Evolutionary conservation across 2,329 filamentous ascomycete species (phyloP).

Genomic region (Cercospora sojina): DNA sequence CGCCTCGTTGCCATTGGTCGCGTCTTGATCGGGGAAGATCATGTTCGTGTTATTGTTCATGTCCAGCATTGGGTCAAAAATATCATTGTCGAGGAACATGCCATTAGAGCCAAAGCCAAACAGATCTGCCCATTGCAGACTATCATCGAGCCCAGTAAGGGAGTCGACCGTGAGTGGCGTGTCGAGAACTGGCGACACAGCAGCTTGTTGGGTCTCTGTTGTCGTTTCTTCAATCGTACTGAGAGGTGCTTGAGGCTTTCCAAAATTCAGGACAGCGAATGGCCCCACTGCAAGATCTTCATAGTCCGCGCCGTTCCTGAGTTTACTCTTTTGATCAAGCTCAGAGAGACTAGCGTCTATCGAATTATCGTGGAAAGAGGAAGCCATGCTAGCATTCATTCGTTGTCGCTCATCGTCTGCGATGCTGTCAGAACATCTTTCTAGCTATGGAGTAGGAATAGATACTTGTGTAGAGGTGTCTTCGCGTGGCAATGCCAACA

Average conservation of each 20-base stretch:
- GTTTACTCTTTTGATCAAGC: constrained; percentile 13
- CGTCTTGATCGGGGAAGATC: neutral
- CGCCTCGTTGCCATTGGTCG: neutral
- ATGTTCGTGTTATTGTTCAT: constrained; percentile 2
- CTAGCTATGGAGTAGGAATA: neutral
- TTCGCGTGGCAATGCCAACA: neutral
- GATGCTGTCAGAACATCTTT: neutral
- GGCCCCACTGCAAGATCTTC: constrained; percentile 11
- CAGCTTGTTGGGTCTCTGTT: neutral
- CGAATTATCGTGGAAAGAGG: neutral
- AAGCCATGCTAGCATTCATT: constrained; percentile 10
- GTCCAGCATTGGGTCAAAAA: constrained; percentile 13
- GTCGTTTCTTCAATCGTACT: neutral
- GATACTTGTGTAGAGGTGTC: constrained; percentile 1
- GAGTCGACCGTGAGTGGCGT: constrained; percentile 12
- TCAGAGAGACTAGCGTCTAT: constrained; percentile 12
- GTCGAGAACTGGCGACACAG: neutral
- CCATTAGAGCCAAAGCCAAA: constrained; percentile 13
- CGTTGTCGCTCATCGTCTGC: constrained; percentile 8
- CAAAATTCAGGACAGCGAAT: constrained; percentile 13
- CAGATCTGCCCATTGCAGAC: constrained; percentile 15
- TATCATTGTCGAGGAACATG: constrained; percentile 6
- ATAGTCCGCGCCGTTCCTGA: neutral
- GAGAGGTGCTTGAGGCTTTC: neutral
- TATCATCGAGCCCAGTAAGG: constrained; percentile 10